A percentile compares a stretch with the other conserved stretches of the same genome.
Conservation (phyloP, 306 rosid species). For the Trifolium pratense region DNA sequence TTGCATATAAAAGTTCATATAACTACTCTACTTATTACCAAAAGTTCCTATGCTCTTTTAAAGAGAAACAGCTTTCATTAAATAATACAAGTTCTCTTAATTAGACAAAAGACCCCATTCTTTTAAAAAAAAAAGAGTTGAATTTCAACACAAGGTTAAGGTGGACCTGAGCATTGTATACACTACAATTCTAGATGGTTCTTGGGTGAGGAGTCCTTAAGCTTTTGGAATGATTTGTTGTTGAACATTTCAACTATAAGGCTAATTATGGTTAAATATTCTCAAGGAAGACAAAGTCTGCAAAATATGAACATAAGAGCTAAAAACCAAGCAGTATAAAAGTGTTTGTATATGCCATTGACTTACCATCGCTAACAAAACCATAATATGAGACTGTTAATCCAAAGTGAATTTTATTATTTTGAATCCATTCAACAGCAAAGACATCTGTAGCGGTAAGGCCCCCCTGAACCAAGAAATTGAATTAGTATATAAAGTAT, state of each 20-base stretch:
- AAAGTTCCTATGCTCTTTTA: neutral
- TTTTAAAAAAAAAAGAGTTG: conserved; percentile 14
- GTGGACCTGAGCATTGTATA: conserved; percentile 6
- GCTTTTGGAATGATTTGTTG: neutral
- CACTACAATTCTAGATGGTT: conserved; percentile 9
- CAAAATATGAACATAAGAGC: conserved; percentile 32
- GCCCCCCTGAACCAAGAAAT: conserved; percentile 85
- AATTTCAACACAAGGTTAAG: conserved; percentile 29
- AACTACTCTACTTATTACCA: conserved; percentile 32
- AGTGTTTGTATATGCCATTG: conserved; percentile 19
- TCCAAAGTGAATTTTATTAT: conserved; percentile 86
- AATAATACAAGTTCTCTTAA: conserved; percentile 35
- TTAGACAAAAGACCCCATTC: conserved; percentile 8
- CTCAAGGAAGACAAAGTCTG: conserved; percentile 13
- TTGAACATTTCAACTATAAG: conserved; percentile 5
- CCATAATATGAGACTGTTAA: conserved; percentile 96
- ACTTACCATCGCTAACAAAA: conserved; percentile 95
- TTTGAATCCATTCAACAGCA: conserved; percentile 93
- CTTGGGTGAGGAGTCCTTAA: neutral
- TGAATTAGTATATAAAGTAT: conserved; percentile 27
- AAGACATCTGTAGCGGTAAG: conserved; percentile 98
- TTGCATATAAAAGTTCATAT: conserved; percentile 6
- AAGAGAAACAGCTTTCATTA: conserved; percentile 11
- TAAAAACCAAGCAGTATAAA: conserved; percentile 17
- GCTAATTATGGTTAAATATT: conserved; percentile 22